phyloP scores from a whole-genome alignment of 345 rosid species.

The Hypericum perforatum region DNA sequence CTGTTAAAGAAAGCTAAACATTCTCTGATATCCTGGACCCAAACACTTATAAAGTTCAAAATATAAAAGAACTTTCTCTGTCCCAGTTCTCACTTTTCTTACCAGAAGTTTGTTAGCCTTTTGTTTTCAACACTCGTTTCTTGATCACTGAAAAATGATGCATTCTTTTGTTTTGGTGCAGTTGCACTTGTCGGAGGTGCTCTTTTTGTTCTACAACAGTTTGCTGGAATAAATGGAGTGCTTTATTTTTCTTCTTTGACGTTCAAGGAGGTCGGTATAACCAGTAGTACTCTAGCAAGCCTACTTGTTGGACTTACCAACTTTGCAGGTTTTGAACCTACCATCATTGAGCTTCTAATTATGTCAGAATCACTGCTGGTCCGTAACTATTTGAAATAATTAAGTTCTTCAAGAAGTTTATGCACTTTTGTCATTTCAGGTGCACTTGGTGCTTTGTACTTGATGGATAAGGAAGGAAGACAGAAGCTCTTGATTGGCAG shows the following conservation, averaged over 20 bases:
- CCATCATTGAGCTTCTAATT: not conserved
- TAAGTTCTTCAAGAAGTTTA: slow-evolving; percentile 7
- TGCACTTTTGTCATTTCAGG: slow-evolving; percentile 27
- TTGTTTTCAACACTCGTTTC: too few relatives aligned
- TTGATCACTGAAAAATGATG: too few relatives aligned
- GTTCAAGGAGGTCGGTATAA: slow-evolving; percentile 58
- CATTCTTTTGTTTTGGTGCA: slow-evolving; percentile 27
- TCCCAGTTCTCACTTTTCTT: too few relatives aligned
- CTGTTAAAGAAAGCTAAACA: not conserved
- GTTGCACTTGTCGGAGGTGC: slow-evolving; percentile 62
- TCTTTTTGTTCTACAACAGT: slow-evolving; percentile 65
- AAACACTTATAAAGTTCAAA: too few relatives aligned
- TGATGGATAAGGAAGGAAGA: slow-evolving; percentile 64
- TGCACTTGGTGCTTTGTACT: slow-evolving; percentile 49
- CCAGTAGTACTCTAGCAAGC: slow-evolving; percentile 51
- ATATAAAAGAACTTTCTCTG: too few relatives aligned
- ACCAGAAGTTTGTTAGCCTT: too few relatives aligned
- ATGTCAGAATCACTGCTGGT: not conserved
- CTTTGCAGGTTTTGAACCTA: slow-evolving; percentile 42
- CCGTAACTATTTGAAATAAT: not conserved
- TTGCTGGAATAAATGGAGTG: slow-evolving; percentile 81
- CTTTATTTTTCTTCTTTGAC: slow-evolving; percentile 77
- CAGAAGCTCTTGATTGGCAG: slow-evolving; percentile 57
- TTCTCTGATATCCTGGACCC: not conserved
- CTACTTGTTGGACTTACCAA: slow-evolving; percentile 55